A percentile compares a stretch with the other conserved stretches of the same genome.
phyloP scores from a whole-genome alignment of 2,329 filamentous ascomycete species.

The Aspergillus clavatus region DNA sequence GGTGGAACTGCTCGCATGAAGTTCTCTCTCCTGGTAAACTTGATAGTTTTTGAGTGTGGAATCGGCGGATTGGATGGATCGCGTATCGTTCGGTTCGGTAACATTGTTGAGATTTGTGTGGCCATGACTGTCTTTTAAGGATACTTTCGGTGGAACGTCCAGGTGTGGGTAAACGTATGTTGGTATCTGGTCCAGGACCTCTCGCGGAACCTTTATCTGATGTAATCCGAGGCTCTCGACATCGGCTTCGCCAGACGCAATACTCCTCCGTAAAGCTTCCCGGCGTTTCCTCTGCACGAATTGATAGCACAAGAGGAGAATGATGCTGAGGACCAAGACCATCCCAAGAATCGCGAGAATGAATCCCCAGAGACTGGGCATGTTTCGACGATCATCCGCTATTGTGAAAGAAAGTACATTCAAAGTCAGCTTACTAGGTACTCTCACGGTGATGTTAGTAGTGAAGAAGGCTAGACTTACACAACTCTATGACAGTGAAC shows the following conservation, averaged over 20 bases:
- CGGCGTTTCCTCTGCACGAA: slow-evolving; percentile 68
- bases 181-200: slow-evolving; percentile 68
- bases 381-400: slow-evolving; percentile 15
- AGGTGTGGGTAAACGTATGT: slow-evolving; percentile 65
- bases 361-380: slow-evolving; percentile 80
- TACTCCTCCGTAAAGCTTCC: slow-evolving; percentile 61
- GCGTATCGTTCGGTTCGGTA: background rate
- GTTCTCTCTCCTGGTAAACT: background rate
- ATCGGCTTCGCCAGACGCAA: slow-evolving; percentile 75
- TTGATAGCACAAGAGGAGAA: slow-evolving; percentile 68
- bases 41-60: background rate
- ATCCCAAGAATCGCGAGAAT: slow-evolving; percentile 72
- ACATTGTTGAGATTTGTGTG: background rate
- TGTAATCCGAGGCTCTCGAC: slow-evolving; percentile 83
- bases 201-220: slow-evolving; percentile 67
- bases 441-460: background rate
- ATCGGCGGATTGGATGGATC: background rate
- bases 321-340: slow-evolving; percentile 63
- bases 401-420: background rate
- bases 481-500: slow-evolving; percentile 47
- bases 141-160: slow-evolving; percentile 12
- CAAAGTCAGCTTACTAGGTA: background rate
- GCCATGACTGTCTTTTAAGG: background rate
- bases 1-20: background rate
- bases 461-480: slow-evolving; percentile 37